Evolutionary conservation across 73 alveolate genomes (phyloP), one percentile per base, ranked within the genome.

Genomic region (Urostyla sp.): DNA sequence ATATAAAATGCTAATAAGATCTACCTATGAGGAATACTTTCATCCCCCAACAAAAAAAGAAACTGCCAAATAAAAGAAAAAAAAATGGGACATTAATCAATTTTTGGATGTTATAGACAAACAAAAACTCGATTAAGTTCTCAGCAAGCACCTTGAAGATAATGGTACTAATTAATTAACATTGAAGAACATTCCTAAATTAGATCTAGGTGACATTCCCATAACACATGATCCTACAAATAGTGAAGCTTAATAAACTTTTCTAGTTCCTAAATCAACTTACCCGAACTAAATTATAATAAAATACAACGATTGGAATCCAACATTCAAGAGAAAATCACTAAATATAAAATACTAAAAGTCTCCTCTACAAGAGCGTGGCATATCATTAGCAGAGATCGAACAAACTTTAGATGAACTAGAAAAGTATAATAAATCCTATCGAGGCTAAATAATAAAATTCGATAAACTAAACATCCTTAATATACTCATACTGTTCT

Each of bases 251-350:
- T 57, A 63, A 48, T 21, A 63, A 31, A 63, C 44, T 11, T 63
- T 11, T 63, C 32, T 63, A 7, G 53, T 63, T 15, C 79, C 79
- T 5, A 40, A 30, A 45, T 43, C 32, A 43, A 1, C n/a, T 21
- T 38, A 10, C 48, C 79, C 79, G 10, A 16, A 34, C 27, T 46
- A 49, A 69, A 5, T 69, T 6, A 49, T 69, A 34, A 18, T 69
- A 7, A 69, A 28, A 69, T 69, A 69, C 30, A 11, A 55, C 10
- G 69, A 69, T 37, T 69, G 83, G 56, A 46, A 69, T 21, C 83
- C 83, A 26, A 1, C 48, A 5, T 69, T n/a, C 31, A 23, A 46
- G 2, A 10, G 34, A 1, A 48, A 48, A 1, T 27, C 26, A 4
- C 7, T 69, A 7, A 11, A 2, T 0, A 59, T 23, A 11, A 69